Conservation (phyloP, 1,284 basidiomycete species). For the Rhodotorula sp. region DNA sequence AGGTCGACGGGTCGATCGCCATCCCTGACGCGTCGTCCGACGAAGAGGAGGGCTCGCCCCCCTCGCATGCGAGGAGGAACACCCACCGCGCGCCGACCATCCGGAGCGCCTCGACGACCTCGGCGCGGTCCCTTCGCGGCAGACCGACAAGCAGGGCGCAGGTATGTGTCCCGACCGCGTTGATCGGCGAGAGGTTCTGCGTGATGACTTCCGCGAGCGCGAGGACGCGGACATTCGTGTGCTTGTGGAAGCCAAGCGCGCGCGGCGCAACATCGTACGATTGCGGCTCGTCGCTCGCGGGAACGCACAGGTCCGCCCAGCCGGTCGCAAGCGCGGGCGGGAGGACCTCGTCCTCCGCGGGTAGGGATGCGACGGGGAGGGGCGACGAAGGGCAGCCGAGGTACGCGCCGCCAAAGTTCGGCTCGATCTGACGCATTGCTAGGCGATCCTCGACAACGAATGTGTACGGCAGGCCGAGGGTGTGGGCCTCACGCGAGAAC, state of each 20-base stretch:
- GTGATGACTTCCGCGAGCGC: constrained; percentile 42
- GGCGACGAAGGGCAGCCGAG: constrained; percentile 8
- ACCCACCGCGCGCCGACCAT: constrained; percentile 41
- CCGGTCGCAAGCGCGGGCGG: constrained; percentile 21
- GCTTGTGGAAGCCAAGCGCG: constrained; percentile 25
- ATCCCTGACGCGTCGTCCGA: not conserved
- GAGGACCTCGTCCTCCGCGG: constrained; percentile 21
- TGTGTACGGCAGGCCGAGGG: constrained; percentile 35
- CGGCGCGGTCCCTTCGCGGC: constrained; percentile 18
- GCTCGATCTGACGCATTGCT: constrained; percentile 16
- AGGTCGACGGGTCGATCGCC: not conserved
- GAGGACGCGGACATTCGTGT: constrained; percentile 42
- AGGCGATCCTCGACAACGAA: constrained; percentile 37
- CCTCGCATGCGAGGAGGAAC: constrained; percentile 27
- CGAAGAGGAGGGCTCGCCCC: not conserved
- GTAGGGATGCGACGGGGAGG: not conserved
- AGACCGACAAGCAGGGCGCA: constrained; percentile 36
- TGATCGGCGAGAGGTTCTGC: constrained; percentile 41
- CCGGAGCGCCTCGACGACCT: constrained; percentile 36
- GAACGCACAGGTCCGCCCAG: constrained; percentile 37
- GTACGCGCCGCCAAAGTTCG: constrained; percentile 35
- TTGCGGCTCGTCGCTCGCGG: constrained; percentile 24
- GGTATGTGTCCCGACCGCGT: constrained; percentile 39
- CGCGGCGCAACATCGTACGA: constrained; percentile 37
- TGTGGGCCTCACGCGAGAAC: constrained; percentile 31